Base-by-base conservation (phyloP, 305 asterid species). In the Solanum chacoense region DNA sequence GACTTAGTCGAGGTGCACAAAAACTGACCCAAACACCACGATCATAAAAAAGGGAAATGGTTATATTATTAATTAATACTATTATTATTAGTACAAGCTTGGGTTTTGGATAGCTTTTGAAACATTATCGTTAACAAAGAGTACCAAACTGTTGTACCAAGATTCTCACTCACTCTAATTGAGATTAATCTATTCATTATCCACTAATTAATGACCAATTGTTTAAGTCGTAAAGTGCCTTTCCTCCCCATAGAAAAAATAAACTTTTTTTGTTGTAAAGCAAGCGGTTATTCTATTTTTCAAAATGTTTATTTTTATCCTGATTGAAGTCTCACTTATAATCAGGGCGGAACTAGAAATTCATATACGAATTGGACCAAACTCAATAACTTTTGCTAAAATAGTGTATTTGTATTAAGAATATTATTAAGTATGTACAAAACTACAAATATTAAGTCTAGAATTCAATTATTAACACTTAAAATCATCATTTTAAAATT, bases 1-100 rank as follows among this genome's bases (percentile, higher is more conserved):
- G 0, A 14, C 14, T 45, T 45, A 45, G 2, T 45, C 8, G 3
- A 14, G 3, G 8, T 14, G 1, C 0, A 0, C 22, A 0, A 50
- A 45, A 50, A 14, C 1, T 0, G 0, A 0, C 3, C 0, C 3
- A 0, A 50, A 50, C 8, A 50, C 22, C 3, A 50, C 3, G 0
- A 50, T 16, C 22, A 50, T 16, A 5, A 50, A 14, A 42, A 50
- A 50, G 1, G 8, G n/a, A n/a, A 5, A 14, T 83, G 6, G 3
- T 80, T 26, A 24, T 50, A 31, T 20, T 45, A 35, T 35, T 76
- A 9, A 10, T 22, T 76, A 9, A 20, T 35, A 20, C 45, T 1
- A 42, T 28, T 9, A 42, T 4, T 26, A 26, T 3, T 31, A 83
- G 42, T 31, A 83, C 31, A 83, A 50, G 22, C 11, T 50, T 83